These are phyloP conservation scores for Haplosporangium gracile DNA, from an alignment of 192 early-diverging fungal species.

Conservation along the genomic window DNA sequence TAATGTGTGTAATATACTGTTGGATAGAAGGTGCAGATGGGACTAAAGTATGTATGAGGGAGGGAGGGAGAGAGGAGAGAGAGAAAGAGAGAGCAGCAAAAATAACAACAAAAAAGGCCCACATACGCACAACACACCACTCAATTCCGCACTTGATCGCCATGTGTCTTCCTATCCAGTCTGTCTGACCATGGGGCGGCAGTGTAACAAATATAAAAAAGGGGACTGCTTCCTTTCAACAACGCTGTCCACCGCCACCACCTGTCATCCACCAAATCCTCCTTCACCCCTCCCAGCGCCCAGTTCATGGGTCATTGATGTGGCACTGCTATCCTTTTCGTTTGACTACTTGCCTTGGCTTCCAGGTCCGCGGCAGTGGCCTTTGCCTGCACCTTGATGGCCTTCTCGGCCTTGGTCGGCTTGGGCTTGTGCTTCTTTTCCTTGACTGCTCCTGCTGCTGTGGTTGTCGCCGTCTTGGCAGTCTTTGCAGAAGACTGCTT, in stretches of 20 bases:
- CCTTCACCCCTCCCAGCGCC: not conserved
- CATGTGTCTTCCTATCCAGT: too few relatives aligned
- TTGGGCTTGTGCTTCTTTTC: slow-evolving; percentile 1
- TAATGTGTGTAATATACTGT: not conserved
- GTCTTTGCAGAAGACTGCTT: slow-evolving; percentile 4
- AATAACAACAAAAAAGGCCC: not conserved
- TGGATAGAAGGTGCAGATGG: not conserved
- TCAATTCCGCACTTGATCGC: not conserved
- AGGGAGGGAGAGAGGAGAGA: not conserved
- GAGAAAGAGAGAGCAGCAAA: slow-evolving; percentile 5
- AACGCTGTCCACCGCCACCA: not conserved
- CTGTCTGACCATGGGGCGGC: too few relatives aligned
- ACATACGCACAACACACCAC: not conserved
- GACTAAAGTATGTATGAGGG: not conserved
- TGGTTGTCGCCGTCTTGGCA: slow-evolving; percentile 3
- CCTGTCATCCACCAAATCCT: not conserved
- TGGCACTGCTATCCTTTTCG: not conserved
- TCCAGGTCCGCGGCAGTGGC: not conserved
- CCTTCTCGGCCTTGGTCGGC: not conserved
- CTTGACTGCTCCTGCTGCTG: not conserved
- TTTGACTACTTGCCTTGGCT: slow-evolving; percentile 10
- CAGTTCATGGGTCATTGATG: not conserved
- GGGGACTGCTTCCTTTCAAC: not conserved
- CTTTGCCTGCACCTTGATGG: slow-evolving; percentile 3
- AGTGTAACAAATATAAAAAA: not conserved